These are phyloP conservation scores for Gossypium trilobum DNA, from an alignment of 441 rosid species.

Conservation along the genomic window DNA sequence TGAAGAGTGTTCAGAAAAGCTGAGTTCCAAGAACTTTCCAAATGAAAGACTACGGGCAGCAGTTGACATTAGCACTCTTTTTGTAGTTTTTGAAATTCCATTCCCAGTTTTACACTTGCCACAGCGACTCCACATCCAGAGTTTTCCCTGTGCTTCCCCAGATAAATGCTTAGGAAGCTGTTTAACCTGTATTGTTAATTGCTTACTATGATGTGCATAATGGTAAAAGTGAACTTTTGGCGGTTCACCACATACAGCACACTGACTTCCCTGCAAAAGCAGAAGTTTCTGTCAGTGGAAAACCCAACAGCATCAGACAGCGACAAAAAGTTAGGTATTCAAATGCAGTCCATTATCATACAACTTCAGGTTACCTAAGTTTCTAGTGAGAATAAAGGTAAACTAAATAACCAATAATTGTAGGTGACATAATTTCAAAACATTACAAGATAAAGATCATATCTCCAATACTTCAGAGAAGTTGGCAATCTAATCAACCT, in stretches of 20 bases:
- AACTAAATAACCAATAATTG: not conserved
- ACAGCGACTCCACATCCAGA: slow-evolving; percentile 98
- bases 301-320: slow-evolving; percentile 6
- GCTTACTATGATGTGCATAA: slow-evolving; percentile 77
- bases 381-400: not conserved
- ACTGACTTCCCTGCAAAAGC: slow-evolving; percentile 52
- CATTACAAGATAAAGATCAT: not conserved
- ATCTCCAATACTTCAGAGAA: not conserved
- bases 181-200: slow-evolving; percentile 66
- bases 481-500: not conserved
- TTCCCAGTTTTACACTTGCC: slow-evolving; percentile 57
- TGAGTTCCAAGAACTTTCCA: slow-evolving; percentile 92
- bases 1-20: slow-evolving; percentile 51
- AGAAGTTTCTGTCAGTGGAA: slow-evolving; percentile 22
- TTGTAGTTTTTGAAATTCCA: slow-evolving; percentile 48
- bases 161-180: slow-evolving; percentile 47
- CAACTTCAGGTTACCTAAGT: not conserved
- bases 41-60: slow-evolving; percentile 75
- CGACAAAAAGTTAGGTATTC: not conserved
- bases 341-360: not conserved
- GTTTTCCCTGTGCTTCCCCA: slow-evolving; percentile 67
- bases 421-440: not conserved
- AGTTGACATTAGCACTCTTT: slow-evolving; percentile 68
- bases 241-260: slow-evolving; percentile 49
- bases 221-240: slow-evolving; percentile 78